Percentiles rank a stretch among this genome's conserved stretches.
Conservation (phyloP, 129 eudicot genomes). For the Chrysanthemum makinoi region DNA sequence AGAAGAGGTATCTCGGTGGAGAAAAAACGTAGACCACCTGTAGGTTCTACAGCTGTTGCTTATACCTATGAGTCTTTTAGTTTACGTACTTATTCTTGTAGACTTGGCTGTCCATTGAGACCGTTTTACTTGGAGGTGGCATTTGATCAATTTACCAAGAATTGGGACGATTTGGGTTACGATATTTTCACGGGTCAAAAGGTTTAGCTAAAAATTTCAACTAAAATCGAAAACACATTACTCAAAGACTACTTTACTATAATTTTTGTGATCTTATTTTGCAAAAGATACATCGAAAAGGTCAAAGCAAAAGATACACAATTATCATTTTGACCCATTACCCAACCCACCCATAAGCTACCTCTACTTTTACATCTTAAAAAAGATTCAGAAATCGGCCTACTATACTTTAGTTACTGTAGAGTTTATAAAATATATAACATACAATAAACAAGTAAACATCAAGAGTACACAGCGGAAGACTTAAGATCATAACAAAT, state of each 20-base stretch:
- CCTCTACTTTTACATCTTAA: background rate
- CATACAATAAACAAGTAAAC: too few species aligned
- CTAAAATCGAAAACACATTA: too few species aligned
- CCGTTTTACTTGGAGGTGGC: background rate
- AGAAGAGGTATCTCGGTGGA: conserved; percentile 65
- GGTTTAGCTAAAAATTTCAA: too few species aligned
- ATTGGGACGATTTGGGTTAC: background rate
- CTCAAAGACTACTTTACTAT: too few species aligned
- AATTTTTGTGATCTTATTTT: too few species aligned
- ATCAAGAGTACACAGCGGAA: too few species aligned
- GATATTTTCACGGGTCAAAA: background rate
- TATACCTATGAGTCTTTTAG: background rate
- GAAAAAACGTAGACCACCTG: conserved; percentile 60
- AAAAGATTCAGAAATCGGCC: background rate
- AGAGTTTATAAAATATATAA: too few species aligned
- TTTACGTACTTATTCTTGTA: background rate
- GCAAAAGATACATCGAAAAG: too few species aligned
- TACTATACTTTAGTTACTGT: background rate
- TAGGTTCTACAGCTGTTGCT: background rate
- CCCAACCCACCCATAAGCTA: background rate
- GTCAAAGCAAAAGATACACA: too few species aligned
- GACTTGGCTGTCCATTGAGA: background rate
- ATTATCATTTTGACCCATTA: background rate
- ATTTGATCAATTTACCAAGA: background rate
- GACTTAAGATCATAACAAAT: too few species aligned